Conservation (phyloP, 2,329 filamentous ascomycete species). For the Colletotrichum lupini region DNA sequence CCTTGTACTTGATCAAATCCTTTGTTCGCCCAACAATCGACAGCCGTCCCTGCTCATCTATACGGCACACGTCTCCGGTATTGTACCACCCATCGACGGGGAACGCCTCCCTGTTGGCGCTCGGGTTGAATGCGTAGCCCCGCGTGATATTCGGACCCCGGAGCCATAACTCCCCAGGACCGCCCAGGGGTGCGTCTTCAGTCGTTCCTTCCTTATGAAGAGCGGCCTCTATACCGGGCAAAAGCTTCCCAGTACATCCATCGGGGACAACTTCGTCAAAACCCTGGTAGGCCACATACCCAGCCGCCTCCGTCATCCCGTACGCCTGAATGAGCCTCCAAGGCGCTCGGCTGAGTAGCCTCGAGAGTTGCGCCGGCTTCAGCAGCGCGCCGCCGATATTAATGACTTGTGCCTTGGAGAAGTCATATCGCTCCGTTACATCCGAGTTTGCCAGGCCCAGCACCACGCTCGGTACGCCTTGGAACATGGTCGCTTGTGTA, state of each 20-base stretch:
- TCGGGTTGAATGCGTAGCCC: conserved; percentile 53
- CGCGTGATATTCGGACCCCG: conserved; percentile 55
- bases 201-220: conserved; percentile 50
- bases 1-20: conserved; percentile 55
- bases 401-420: conserved; percentile 49
- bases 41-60: conserved; percentile 45
- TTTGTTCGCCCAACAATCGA: conserved; percentile 52
- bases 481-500: conserved; percentile 49
- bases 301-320: conserved; percentile 58
- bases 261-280: conserved; percentile 45
- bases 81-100: conserved; percentile 54
- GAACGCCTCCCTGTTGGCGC: conserved; percentile 50
- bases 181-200: conserved; percentile 48
- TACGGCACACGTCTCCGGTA: conserved; percentile 56
- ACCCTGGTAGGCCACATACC: conserved; percentile 54
- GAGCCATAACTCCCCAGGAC: conserved; percentile 56
- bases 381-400: conserved; percentile 50
- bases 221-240: conserved; percentile 52
- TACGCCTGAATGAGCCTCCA: conserved; percentile 55
- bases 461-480: conserved; percentile 52
- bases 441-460: conserved; percentile 50
- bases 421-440: conserved; percentile 48
- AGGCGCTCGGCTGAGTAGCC: conserved; percentile 44
- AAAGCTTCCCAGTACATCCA: conserved; percentile 48
- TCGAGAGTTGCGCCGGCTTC: conserved; percentile 46